phyloP scores from a whole-genome alignment of 768 basidiomycete species.

The Leccinum subgranulosum region DNA sequence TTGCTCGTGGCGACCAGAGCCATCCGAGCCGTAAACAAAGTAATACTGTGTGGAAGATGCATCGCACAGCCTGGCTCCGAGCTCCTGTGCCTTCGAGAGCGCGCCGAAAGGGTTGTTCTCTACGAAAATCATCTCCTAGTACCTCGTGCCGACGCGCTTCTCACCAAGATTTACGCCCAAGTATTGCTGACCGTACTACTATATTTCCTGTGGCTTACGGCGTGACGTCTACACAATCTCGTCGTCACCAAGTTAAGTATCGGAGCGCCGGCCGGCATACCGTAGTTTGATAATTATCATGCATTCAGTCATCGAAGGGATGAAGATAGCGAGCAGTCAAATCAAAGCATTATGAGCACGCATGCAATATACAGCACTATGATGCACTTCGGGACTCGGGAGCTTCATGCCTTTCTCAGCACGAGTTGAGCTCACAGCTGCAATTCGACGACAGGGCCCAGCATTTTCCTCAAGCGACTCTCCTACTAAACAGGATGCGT shows the following conservation, averaged over 20 bases:
- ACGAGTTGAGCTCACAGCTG: not conserved
- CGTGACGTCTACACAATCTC: not conserved
- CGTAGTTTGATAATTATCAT: not conserved
- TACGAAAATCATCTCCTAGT: not conserved
- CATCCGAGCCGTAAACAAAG: not conserved
- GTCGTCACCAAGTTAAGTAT: not conserved
- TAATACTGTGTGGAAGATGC: not conserved
- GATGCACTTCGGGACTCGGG: not conserved
- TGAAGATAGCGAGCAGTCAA: not conserved
- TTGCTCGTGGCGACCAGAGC: not conserved
- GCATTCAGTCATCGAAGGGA: not conserved
- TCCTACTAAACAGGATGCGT: constrained; percentile 8
- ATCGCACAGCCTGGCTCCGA: not conserved
- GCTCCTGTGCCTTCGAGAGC: not conserved
- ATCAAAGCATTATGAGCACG: not conserved
- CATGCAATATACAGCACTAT: not conserved
- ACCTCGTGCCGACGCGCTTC: not conserved
- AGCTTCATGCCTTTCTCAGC: not conserved
- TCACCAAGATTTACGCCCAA: too few species aligned
- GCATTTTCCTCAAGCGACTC: constrained; percentile 5
- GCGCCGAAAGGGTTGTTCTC: not conserved
- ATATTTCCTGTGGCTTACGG: not conserved
- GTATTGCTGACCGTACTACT: not conserved
- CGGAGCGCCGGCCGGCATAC: not conserved
- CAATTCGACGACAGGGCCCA: constrained; percentile 17